phyloP scores from a whole-genome alignment of 2,329 filamentous ascomycete genomes.

The Exophiala sideris region DNA sequence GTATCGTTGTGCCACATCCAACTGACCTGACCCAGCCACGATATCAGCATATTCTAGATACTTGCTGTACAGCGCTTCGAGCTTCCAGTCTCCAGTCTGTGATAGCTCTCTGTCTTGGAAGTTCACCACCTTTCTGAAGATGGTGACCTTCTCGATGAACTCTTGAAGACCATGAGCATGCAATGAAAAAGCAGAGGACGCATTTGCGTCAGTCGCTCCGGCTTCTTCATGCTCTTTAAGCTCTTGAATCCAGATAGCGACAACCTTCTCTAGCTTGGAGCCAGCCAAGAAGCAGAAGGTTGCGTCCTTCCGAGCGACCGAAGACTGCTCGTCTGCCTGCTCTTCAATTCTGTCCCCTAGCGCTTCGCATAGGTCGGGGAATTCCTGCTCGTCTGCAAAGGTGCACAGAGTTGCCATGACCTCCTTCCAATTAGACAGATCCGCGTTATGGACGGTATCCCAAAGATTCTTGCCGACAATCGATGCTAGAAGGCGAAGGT shows the following conservation, averaged over 20 bases:
- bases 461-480: conserved; percentile 95
- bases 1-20: conserved; percentile 85
- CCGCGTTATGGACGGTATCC: conserved; percentile 96
- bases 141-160: conserved; percentile 96
- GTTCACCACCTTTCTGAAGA: conserved; percentile 91
- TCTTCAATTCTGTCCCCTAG: conserved; percentile 88
- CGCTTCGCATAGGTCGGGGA: conserved; percentile 90
- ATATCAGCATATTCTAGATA: conserved; percentile 98
- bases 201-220: conserved; percentile 64
- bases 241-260: conserved; percentile 88
- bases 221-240: conserved; percentile 78
- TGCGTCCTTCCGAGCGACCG: conserved; percentile 71
- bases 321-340: conserved; percentile 53
- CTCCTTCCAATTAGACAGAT: conserved; percentile 92
- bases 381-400: conserved; percentile 85
- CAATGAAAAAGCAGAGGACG: conserved; percentile 83
- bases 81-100: conserved; percentile 79
- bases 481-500: conserved; percentile 82
- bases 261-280: conserved; percentile 95
- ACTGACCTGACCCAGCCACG: conserved; percentile 81
- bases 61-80: conserved; percentile 83
- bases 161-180: conserved; percentile 84
- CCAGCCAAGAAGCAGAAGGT: conserved; percentile 95
- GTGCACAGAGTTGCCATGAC: conserved; percentile 95
- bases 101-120: conserved; percentile 75